Percentiles rank a stretch among this genome's conserved stretches.
phyloP scores from a whole-genome alignment of 2,329 filamentous ascomycete genomes.

The Lecanoromycetidae sp. region DNA sequence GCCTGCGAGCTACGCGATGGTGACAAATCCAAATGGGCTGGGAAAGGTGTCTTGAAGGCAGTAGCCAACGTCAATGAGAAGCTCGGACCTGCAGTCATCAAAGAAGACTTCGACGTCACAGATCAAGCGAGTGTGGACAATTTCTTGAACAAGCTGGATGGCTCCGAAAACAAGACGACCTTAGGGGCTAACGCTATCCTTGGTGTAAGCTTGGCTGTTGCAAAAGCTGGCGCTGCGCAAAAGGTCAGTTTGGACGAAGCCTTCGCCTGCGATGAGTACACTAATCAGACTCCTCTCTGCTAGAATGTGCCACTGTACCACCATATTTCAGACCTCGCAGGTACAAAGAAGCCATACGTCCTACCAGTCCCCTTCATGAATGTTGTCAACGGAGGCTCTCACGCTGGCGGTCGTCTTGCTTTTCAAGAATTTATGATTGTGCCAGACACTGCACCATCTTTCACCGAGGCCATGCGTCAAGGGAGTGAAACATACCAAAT shows the following conservation, averaged over 20 bases:
- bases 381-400: constrained; percentile 85
- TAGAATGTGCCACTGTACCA: constrained; percentile 72
- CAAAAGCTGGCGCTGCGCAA: constrained; percentile 80
- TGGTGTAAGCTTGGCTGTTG: constrained; percentile 70
- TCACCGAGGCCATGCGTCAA: constrained; percentile 92
- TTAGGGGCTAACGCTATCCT: constrained; percentile 82
- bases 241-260: constrained; percentile 55
- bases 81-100: constrained; percentile 71
- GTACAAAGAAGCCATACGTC: constrained; percentile 84
- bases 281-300: not conserved
- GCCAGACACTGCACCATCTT: constrained; percentile 69
- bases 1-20: constrained; percentile 83
- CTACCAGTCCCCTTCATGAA: constrained; percentile 90
- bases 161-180: constrained; percentile 74
- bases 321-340: constrained; percentile 75
- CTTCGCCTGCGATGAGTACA: too few species aligned
- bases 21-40: constrained; percentile 74
- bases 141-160: constrained; percentile 77
- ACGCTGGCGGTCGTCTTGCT: constrained; percentile 89
- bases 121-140: constrained; percentile 73
- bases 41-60: constrained; percentile 78
- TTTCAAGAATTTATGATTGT: constrained; percentile 98
- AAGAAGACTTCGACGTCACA: constrained; percentile 72
- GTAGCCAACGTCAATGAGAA: constrained; percentile 73
- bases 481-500: constrained; percentile 97